A percentile compares a stretch with the other conserved stretches of the same genome.
Conservation (phyloP, 495 filamentous ascomycete species). For the Penicillium diatomitis region DNA sequence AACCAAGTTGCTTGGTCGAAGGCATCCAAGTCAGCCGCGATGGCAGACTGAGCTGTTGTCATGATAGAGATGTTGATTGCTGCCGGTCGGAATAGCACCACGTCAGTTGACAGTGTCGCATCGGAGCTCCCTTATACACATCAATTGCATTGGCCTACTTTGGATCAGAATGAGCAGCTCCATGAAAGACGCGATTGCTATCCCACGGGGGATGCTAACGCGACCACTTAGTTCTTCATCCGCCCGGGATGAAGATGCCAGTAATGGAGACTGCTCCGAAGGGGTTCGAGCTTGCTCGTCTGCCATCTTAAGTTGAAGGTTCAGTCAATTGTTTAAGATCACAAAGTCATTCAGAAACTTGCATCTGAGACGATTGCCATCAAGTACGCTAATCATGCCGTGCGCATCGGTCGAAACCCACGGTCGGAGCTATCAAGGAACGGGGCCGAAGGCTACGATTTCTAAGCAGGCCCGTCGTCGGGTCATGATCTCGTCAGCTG, state of each 20-base stretch:
- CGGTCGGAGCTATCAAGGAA: too few relatives aligned
- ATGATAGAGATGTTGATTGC: slow-evolving; percentile 69
- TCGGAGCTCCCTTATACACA: too few relatives aligned
- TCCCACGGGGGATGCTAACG: slow-evolving; percentile 6
- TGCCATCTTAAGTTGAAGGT: neutral
- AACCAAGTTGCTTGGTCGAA: slow-evolving; percentile 68
- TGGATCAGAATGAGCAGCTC: slow-evolving; percentile 20
- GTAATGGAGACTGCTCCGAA: slow-evolving; percentile 17
- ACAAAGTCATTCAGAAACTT: too few relatives aligned
- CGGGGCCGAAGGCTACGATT: too few relatives aligned
- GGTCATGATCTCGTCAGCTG: too few relatives aligned
- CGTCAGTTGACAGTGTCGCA: too few relatives aligned
- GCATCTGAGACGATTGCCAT: too few relatives aligned
- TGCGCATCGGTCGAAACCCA: too few relatives aligned
- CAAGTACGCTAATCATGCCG: too few relatives aligned
- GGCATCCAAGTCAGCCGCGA: slow-evolving; percentile 62
- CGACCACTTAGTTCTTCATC: slow-evolving; percentile 1
- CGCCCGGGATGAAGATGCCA: slow-evolving; percentile 5
- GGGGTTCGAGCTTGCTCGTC: slow-evolving; percentile 17
- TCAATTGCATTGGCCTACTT: slow-evolving; percentile 2
- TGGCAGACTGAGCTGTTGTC: slow-evolving; percentile 62
- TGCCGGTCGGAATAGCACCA: slow-evolving; percentile 8
- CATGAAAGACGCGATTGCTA: slow-evolving; percentile 10
- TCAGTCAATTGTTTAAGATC: too few relatives aligned
- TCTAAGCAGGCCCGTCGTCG: too few relatives aligned